Evolutionary conservation across 805 yeast species (phyloP), one percentile per base, ranked within the genome.

Genomic region (Barnettozyma vustinii): DNA sequence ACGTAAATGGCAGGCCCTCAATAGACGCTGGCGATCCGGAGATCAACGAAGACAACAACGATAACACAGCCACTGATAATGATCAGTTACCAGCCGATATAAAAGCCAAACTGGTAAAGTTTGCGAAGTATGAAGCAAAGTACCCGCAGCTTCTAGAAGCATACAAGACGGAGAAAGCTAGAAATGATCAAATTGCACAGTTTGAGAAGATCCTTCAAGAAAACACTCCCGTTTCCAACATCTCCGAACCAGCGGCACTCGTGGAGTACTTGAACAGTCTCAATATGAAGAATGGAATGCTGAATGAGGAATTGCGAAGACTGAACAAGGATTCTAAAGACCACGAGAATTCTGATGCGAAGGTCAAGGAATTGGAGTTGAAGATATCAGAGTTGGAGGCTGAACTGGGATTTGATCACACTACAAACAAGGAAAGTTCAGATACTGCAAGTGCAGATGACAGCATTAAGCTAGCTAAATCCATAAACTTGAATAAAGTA

Each of bases 61-160:
- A 46, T 21, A 45, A 36, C 3, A 45, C 36, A 23, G 36, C 47
- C 8, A 49, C 47, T 16, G 45, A 20, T 16, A 46, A 26, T 46
- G 47, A 48, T n/a, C 44, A 52, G 23, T 54, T 85, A 32, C 80
- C 88, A 0, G 74, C 76, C 2, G 80, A 76, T 5, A 66, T 89
- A 16, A 75, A 77, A 51, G 67, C 81, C 6, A 85, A 83, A 58
- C 66, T 90, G 64, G 75, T 76, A 48, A 91, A 88, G 68, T 87
- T 86, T 60, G 80, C 76, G 49, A 90, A 89, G 63, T 92, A 91
- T 64, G 98, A 92, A 64, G 85, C 84, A 45, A 90, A 89, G 64
- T 92, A 94, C 62, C 99, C 99, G 0, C 69, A 81, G 40, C 70
- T 92, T 15, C 74, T 90, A 45, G 84, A 84, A 40, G 97, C 98